These are phyloP conservation scores for Chalciporus chontae DNA, from an alignment of 768 basidiomycete species.

Conservation along the genomic window DNA sequence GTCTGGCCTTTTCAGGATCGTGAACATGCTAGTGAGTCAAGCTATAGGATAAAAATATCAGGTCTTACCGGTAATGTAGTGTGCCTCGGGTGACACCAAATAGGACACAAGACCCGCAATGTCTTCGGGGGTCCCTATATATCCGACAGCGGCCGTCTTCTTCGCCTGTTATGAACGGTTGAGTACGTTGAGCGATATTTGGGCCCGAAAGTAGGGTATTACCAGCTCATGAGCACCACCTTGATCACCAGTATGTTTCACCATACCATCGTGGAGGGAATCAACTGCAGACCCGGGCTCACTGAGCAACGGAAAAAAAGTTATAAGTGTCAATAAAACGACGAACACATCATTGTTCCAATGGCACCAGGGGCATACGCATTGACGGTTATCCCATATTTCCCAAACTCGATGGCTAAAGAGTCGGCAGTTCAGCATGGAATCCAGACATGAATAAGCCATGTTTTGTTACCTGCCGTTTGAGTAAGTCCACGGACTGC, in stretches of 20 bases:
- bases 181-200: no score
- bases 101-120: conserved; percentile 33
- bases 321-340: neutral
- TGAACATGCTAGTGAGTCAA: no score
- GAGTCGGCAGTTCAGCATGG: neutral
- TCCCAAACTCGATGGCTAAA: conserved; percentile 22
- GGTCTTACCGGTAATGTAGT: conserved; percentile 33
- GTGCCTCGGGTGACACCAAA: conserved; percentile 30
- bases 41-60: neutral
- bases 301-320: neutral
- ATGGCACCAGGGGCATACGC: no score
- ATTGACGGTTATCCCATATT: no score
- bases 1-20: no score
- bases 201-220: no score
- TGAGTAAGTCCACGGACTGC: conserved; percentile 39
- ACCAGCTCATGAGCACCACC: neutral
- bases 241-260: no score
- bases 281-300: no score
- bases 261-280: no score
- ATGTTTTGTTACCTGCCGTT: conserved; percentile 25
- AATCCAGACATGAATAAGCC: neutral
- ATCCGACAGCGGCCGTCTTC: conserved; percentile 11
- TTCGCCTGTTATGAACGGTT: neutral
- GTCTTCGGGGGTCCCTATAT: conserved; percentile 29
- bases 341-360: conserved; percentile 28